Percentiles rank a stretch among this genome's conserved stretches.
Evolutionary conservation across 129 eudicot genomes (phyloP).

Genomic region (Centella asiatica): DNA sequence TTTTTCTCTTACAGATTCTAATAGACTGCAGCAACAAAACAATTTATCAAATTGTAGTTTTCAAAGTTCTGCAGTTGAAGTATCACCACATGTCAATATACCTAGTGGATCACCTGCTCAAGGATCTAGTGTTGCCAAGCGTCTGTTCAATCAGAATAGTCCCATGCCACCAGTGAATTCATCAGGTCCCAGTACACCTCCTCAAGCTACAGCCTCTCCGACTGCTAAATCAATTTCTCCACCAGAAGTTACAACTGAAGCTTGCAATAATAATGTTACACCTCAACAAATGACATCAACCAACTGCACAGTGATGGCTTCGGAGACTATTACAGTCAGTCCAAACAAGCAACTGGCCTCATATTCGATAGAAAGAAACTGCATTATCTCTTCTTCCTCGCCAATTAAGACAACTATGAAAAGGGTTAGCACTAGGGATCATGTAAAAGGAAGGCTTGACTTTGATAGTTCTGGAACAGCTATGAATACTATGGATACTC

Average conservation of each 20-base stretch:
- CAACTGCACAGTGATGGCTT: constrained; percentile 59
- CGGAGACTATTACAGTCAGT: constrained; percentile 74
- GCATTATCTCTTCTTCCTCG: constrained; percentile 48
- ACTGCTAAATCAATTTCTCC: constrained; percentile 52
- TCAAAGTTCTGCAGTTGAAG: constrained; percentile 19
- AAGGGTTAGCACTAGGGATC: constrained; percentile 46
- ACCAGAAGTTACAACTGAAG: constrained; percentile 33
- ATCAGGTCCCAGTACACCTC: constrained; percentile 76
- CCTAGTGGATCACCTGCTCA: constrained; percentile 27
- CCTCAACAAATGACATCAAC: constrained; percentile 55
- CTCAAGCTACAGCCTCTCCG: constrained; percentile 48
- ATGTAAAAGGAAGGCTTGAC: constrained; percentile 78
- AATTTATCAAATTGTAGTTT: not conserved
- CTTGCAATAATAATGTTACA: constrained; percentile 31
- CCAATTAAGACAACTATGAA: constrained; percentile 45
- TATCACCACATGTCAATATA: constrained; percentile 18
- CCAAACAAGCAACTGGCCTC: constrained; percentile 53
- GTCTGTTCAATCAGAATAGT: constrained; percentile 50
- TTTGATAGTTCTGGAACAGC: constrained; percentile 53
- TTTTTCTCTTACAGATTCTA: constrained; percentile 16
- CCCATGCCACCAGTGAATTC: constrained; percentile 36
- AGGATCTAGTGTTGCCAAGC: constrained; percentile 69
- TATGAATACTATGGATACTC: constrained; percentile 23
- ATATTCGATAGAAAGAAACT: constrained; percentile 64
- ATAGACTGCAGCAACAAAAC: constrained; percentile 15